These are phyloP conservation scores for Hamamelis virginiana DNA, from an alignment of 164 flowering plant genomes.

Conservation along the genomic window DNA sequence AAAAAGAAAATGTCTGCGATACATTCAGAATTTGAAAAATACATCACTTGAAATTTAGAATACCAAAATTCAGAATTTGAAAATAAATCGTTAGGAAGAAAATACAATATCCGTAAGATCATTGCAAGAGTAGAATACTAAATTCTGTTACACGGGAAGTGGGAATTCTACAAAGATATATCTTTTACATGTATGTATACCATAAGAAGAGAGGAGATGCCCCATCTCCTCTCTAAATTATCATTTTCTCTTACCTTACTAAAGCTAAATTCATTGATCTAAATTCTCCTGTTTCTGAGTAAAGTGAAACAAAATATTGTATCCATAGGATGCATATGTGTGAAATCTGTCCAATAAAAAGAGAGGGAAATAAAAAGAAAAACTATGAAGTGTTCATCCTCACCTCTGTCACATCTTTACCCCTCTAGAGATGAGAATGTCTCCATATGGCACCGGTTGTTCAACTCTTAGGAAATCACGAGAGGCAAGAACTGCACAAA, in stretches of 20 bases:
- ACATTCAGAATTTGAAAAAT: background rate
- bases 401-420: constrained; percentile 57
- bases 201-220: background rate
- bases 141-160: background rate
- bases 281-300: background rate
- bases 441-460: constrained; percentile 66
- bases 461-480: constrained; percentile 51
- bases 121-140: background rate
- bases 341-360: background rate
- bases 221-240: background rate
- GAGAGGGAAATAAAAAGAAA: background rate
- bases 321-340: background rate
- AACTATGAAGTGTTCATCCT: background rate
- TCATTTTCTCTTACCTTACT: background rate
- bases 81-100: background rate
- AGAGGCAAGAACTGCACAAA: constrained; percentile 74
- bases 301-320: background rate
- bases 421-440: constrained; percentile 77
- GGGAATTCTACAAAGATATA: background rate
- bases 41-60: background rate
- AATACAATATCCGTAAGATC: background rate
- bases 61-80: background rate
- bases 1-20: background rate
- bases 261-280: background rate
- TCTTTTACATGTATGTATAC: background rate